Evolutionary conservation across 2,329 filamentous ascomycete genomes (phyloP), one percentile per base, ranked within the genome.

Genomic region (Sporothrix dimorphospora): DNA sequence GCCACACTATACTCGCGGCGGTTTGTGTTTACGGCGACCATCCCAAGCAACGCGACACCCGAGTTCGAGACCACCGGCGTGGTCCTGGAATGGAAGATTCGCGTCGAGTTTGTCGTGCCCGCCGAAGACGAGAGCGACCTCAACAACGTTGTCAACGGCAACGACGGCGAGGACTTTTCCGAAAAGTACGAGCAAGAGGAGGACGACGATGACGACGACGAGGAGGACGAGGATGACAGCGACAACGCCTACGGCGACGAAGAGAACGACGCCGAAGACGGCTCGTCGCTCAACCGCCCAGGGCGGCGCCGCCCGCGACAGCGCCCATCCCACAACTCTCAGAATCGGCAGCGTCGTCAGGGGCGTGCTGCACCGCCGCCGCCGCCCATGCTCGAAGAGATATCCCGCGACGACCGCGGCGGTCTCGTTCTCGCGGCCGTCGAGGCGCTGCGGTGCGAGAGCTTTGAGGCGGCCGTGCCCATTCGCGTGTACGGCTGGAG

Each of bases 11-110:
- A 92, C 79, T 90, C 94, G 1, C 88, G 92, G 8, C 87, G 94
- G 67, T 86, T 95, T 27, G 89, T 92, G 7, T 98, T 98, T 78
- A 90, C 86, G 9, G 92, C 94, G 0, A 92, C 93, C 0, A 94
- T 99, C 66, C 96, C 96, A 0, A 87, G 92, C 21, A 87, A 86
- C 16, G 94, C 93, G 0, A 97, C 94, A 0, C 96, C 96, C 0
- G 94, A 96, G 75, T 97, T 99, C 76, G 88, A 97, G 63, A 99
- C 96, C 0, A 97, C 90, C 74, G 94, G 94, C 1, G 89, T 99
- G 4, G 92, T 89, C 75, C 84, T 98, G 34, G 92, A 94, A 76
- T 99, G 96, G 96, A 92, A 92, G 79, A 84, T 99, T 45, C 86
- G 93, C 1, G 89, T 99, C 72, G 94, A 98, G 81, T 99, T 99